These are phyloP conservation scores for Fusarium coffeatum DNA, from an alignment of 2,329 filamentous ascomycete species.

Conservation along the genomic window DNA sequence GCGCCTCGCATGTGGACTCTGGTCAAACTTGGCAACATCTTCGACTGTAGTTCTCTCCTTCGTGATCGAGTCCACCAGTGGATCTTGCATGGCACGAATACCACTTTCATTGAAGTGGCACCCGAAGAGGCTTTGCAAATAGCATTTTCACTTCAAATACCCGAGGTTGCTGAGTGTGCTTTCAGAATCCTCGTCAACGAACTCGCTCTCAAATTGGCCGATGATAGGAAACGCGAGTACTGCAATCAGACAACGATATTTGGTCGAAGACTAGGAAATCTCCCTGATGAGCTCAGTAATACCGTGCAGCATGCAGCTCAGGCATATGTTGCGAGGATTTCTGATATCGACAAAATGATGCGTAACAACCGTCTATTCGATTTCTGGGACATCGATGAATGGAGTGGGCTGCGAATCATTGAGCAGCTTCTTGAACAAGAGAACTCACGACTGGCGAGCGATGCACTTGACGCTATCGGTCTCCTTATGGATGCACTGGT, in stretches of 20 bases:
- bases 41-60: constrained; percentile 62
- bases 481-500: constrained; percentile 41
- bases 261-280: constrained; percentile 59
- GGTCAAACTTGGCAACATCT: constrained; percentile 69
- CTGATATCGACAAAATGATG: constrained; percentile 46
- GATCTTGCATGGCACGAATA: constrained; percentile 67
- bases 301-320: constrained; percentile 69
- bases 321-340: constrained; percentile 62
- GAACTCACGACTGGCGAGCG: neutral
- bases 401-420: constrained; percentile 47
- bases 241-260: constrained; percentile 51
- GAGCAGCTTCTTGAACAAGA: constrained; percentile 44
- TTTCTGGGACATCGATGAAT: constrained; percentile 48
- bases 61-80: constrained; percentile 66
- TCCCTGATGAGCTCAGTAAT: constrained; percentile 67
- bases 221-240: neutral
- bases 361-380: constrained; percentile 51
- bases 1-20: constrained; percentile 75
- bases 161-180: constrained; percentile 58
- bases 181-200: constrained; percentile 74
- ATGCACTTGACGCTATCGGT: constrained; percentile 34
- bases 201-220: constrained; percentile 61
- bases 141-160: constrained; percentile 59
- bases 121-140: constrained; percentile 71
- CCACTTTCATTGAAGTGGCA: constrained; percentile 70